Evolutionary conservation across 2,329 filamentous ascomycete species (phyloP).

Genomic region (Cladophialophora exuberans): DNA sequence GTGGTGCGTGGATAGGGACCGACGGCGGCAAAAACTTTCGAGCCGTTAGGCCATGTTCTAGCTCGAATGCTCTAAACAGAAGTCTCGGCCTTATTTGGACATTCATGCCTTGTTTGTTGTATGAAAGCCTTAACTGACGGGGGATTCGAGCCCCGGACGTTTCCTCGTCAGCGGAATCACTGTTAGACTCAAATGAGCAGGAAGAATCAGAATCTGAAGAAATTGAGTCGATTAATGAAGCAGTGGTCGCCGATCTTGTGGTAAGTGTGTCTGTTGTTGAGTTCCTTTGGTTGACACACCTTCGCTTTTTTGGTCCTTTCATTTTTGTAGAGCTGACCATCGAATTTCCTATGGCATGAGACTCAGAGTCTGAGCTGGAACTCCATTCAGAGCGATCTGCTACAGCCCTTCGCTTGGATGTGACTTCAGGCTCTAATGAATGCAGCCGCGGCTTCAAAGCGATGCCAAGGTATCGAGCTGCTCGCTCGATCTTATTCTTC

Average conservation of each 20-base stretch:
- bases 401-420: neutral
- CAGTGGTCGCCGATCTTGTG: no score
- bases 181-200: neutral
- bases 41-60: neutral
- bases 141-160: neutral
- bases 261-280: no score
- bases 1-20: neutral
- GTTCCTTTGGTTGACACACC: no score
- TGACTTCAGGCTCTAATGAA: neutral
- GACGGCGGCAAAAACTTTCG: neutral
- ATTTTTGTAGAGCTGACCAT: neutral
- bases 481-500: neutral
- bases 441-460: neutral
- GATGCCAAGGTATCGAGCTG: neutral
- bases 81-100: neutral
- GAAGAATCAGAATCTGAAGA: no score
- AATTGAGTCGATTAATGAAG: no score
- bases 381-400: neutral
- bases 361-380: neutral
- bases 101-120: neutral
- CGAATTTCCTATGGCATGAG: neutral
- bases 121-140: neutral
- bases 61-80: slow-evolving; percentile 6
- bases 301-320: neutral
- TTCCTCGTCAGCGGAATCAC: neutral